phyloP scores from a whole-genome alignment of 208 protist species.

The Crithidia mellificae region DNA sequence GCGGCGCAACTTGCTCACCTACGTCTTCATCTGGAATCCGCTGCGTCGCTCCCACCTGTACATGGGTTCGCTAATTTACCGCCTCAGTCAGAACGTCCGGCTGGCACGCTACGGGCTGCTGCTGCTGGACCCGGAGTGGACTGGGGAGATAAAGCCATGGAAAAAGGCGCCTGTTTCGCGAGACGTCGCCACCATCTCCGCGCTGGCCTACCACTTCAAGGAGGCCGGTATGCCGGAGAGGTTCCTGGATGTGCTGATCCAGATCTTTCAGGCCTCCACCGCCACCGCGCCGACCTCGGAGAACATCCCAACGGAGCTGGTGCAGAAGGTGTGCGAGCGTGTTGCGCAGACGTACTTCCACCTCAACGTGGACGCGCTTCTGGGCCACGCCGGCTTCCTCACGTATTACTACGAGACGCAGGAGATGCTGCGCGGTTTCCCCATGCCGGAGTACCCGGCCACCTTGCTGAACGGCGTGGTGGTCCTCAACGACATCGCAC shows the following conservation, averaged over 20 bases:
- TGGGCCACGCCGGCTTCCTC: conserved; percentile 27
- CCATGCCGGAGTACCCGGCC: conserved; percentile 21
- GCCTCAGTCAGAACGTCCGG: conserved; percentile 1
- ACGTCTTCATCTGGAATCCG: conserved; percentile 27
- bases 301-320: neutral
- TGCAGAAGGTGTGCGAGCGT: conserved; percentile 12
- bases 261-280: conserved; percentile 11
- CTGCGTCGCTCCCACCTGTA: conserved; percentile 18
- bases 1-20: conserved; percentile 30
- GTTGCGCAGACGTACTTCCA: neutral
- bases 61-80: conserved; percentile 5
- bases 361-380: conserved; percentile 28
- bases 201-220: conserved; percentile 25
- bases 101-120: conserved; percentile 29
- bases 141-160: conserved; percentile 6
- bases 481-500: neutral
- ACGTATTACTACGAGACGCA: conserved; percentile 44
- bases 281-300: neutral
- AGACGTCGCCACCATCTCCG: conserved; percentile 21
- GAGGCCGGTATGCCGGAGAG: neutral
- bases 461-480: conserved; percentile 58
- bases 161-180: conserved; percentile 1
- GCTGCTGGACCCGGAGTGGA: conserved; percentile 27
- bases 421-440: conserved; percentile 29
- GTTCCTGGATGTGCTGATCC: conserved; percentile 19